Evolutionary conservation across 192 early-diverging fungal genomes (phyloP).

Genomic region (Chytriomyces confervae): DNA sequence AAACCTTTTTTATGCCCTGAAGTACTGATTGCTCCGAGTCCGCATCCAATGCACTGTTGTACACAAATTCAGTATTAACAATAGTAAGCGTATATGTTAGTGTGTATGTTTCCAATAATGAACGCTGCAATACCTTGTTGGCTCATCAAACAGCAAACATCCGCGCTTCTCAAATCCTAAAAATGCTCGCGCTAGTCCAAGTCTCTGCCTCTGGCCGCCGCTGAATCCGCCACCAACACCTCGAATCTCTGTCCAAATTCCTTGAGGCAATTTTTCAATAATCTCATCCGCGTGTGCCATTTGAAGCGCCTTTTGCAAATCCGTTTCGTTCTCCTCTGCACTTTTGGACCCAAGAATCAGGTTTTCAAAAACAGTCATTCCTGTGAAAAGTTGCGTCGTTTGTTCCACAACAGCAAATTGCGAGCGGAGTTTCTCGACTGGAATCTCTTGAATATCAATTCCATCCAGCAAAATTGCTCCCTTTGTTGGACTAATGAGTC

Average conservation of each 20-base stretch:
- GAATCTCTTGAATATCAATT: constrained; percentile 43
- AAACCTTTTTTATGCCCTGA: not conserved
- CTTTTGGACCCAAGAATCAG: not conserved
- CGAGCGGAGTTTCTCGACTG: constrained; percentile 73
- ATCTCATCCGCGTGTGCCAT: not conserved
- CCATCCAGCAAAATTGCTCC: constrained; percentile 61
- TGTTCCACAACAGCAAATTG: constrained; percentile 77
- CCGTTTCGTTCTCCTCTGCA: constrained; percentile 49
- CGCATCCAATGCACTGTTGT: constrained; percentile 6
- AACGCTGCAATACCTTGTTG: constrained; percentile 10
- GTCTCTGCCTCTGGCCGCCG: constrained; percentile 13
- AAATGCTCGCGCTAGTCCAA: constrained; percentile 21
- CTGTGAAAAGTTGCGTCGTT: not conserved
- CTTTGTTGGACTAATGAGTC: constrained; percentile 72
- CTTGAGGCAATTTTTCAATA: constrained; percentile 1
- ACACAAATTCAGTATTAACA: not conserved
- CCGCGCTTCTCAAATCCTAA: not conserved
- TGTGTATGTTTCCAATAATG: not conserved
- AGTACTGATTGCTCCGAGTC: constrained; percentile 8
- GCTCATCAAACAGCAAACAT: constrained; percentile 9
- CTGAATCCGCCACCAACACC: constrained; percentile 17
- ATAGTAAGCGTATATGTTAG: not conserved
- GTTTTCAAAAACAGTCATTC: constrained; percentile 12
- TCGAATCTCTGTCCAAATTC: not conserved
- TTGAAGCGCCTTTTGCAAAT: constrained; percentile 34